A percentile compares a stretch with the other conserved stretches of the same genome.
Evolutionary conservation across 495 filamentous ascomycete genomes (phyloP).

Genomic region (Aspergillus conjunctus): DNA sequence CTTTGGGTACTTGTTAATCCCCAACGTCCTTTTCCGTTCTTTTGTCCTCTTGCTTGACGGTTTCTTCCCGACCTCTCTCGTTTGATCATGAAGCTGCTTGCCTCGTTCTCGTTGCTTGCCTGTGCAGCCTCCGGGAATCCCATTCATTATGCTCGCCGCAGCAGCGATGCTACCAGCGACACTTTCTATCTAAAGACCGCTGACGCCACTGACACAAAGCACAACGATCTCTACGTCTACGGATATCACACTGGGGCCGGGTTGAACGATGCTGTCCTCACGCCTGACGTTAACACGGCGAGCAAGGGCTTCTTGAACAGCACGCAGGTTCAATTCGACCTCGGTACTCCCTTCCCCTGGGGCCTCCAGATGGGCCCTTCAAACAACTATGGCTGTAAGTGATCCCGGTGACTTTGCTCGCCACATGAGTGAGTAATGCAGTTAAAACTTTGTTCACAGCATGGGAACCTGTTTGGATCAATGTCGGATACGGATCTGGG

Average conservation of each 20-base stretch:
- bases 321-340: conserved; percentile 41
- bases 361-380: conserved; percentile 33
- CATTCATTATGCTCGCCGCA: conserved; percentile 14
- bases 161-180: conserved; percentile 20
- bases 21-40: conserved; percentile 15
- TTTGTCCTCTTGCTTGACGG: conserved; percentile 2
- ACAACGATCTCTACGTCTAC: conserved; percentile 50
- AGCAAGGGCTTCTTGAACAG: conserved; percentile 44
- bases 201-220: conserved; percentile 30
- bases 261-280: conserved; percentile 48
- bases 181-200: conserved; percentile 49
- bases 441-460: conserved; percentile 26
- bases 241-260: conserved; percentile 54
- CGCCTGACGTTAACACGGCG: conserved; percentile 28
- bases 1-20: conserved; percentile 12
- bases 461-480: conserved; percentile 48
- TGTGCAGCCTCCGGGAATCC: conserved; percentile 31
- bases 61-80: conserved; percentile 6
- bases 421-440: background rate
- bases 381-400: conserved; percentile 38
- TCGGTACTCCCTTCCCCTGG: conserved; percentile 40
- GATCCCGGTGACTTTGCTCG: background rate
- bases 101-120: conserved; percentile 33
- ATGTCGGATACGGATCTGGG: conserved; percentile 36
- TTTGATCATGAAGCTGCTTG: conserved; percentile 40